Percentiles rank a stretch among this genome's conserved stretches.
These are phyloP conservation scores for Xylaria arbuscula DNA, from an alignment of 2,329 filamentous ascomycete species.

Conservation along the genomic window DNA sequence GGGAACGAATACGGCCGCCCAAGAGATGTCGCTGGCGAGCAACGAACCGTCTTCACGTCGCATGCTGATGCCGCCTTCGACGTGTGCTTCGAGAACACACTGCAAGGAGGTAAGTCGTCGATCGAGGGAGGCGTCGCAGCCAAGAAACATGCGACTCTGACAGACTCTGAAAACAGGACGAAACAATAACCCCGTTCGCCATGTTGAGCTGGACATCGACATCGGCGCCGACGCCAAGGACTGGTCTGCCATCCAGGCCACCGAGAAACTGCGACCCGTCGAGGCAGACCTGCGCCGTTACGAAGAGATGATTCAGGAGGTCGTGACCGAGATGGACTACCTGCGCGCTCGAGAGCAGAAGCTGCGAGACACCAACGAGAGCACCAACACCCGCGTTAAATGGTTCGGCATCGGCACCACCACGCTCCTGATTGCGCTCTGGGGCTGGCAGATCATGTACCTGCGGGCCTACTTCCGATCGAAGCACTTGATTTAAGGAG, in stretches of 20 bases:
- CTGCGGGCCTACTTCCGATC: slow-evolving; percentile 95
- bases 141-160: slow-evolving; percentile 38
- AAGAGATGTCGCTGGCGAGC: slow-evolving; percentile 91
- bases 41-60: slow-evolving; percentile 92
- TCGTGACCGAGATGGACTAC: slow-evolving; percentile 97
- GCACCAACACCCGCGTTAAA: slow-evolving; percentile 98
- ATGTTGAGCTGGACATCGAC: slow-evolving; percentile 92
- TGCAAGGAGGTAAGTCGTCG: slow-evolving; percentile 72
- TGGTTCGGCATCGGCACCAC: slow-evolving; percentile 98
- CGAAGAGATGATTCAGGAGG: slow-evolving; percentile 88
- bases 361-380: slow-evolving; percentile 98
- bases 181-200: slow-evolving; percentile 67
- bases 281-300: slow-evolving; percentile 94
- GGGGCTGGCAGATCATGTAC: slow-evolving; percentile 98
- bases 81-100: slow-evolving; percentile 92
- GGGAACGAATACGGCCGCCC: slow-evolving; percentile 96
- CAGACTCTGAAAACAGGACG: slow-evolving; percentile 46
- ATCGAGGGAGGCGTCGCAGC: slow-evolving; percentile 4
- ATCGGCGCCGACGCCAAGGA: slow-evolving; percentile 98
- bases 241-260: slow-evolving; percentile 95
- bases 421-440: slow-evolving; percentile 86
- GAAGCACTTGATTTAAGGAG: slow-evolving; percentile 51
- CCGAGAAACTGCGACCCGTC: slow-evolving; percentile 96
- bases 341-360: slow-evolving; percentile 90
- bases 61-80: slow-evolving; percentile 93